Percentiles rank a stretch among this genome's conserved stretches.
These are phyloP conservation scores for Lecanosticta acicola DNA, from an alignment of 2,329 filamentous ascomycete species.

Conservation along the genomic window DNA sequence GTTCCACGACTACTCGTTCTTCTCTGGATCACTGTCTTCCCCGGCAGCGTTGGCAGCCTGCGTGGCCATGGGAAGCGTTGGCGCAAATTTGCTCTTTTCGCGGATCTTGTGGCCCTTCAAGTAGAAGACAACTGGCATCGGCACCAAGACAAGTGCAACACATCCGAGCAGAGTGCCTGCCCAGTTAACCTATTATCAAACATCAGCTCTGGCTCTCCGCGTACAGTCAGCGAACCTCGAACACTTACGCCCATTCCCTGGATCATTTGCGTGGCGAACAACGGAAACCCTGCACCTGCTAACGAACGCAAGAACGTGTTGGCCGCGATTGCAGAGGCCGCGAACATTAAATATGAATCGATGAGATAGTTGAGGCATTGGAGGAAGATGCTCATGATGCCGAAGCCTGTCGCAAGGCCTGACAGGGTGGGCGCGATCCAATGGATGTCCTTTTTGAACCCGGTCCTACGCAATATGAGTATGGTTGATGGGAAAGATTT, in stretches of 20 bases:
- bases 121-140: constrained; percentile 42
- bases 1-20: neutral
- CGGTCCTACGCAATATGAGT: constrained; percentile 9
- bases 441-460: constrained; percentile 32
- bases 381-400: constrained; percentile 40
- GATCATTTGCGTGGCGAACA: constrained; percentile 52
- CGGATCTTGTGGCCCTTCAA: too few relatives aligned
- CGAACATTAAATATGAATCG: constrained; percentile 51
- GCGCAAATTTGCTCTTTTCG: constrained; percentile 39
- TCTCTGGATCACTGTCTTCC: neutral
- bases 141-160: constrained; percentile 39
- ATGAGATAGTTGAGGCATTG: constrained; percentile 41
- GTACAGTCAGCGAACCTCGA: neutral
- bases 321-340: constrained; percentile 32
- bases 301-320: constrained; percentile 42
- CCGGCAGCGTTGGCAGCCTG: constrained; percentile 5
- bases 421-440: constrained; percentile 44
- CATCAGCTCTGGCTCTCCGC: neutral
- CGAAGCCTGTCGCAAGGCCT: constrained; percentile 40
- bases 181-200: constrained; percentile 32
- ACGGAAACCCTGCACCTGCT: constrained; percentile 47
- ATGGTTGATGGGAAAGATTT: neutral
- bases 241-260: constrained; percentile 42
- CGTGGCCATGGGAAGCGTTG: constrained; percentile 15
- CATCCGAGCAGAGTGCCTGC: constrained; percentile 43